These are phyloP conservation scores for Circinella umbellata DNA, from an alignment of 371 early-diverging fungal genomes.

Conservation along the genomic window DNA sequence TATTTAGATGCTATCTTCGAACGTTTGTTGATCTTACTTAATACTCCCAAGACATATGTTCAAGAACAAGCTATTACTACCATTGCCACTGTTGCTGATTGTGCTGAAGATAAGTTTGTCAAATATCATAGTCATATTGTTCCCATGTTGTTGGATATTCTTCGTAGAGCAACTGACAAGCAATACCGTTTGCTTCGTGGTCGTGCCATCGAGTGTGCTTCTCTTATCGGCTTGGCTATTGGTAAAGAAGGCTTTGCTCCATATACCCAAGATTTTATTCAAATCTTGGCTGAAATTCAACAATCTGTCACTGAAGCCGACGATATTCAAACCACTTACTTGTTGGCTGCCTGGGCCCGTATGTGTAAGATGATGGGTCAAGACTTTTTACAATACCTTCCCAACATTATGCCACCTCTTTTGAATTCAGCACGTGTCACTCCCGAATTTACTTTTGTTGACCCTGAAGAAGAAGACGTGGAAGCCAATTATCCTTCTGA, in stretches of 20 bases:
- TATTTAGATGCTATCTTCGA: constrained; percentile 90
- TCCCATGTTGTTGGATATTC: constrained; percentile 88
- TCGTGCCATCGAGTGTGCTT: constrained; percentile 96
- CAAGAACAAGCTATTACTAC: constrained; percentile 98
- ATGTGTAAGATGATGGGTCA: constrained; percentile 92
- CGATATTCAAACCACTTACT: constrained; percentile 90
- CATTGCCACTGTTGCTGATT: constrained; percentile 97
- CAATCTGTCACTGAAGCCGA: constrained; percentile 81
- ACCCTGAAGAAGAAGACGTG: constrained; percentile 82
- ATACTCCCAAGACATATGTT: constrained; percentile 83
- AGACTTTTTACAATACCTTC: constrained; percentile 93
- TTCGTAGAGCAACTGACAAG: constrained; percentile 80
- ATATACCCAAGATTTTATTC: constrained; percentile 78
- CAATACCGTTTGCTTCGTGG: constrained; percentile 91
- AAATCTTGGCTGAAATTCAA: constrained; percentile 83
- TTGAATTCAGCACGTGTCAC: constrained; percentile 82
- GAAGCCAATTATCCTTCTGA: constrained; percentile 87
- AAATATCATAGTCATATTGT: constrained; percentile 93
- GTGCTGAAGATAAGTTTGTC: constrained; percentile 85
- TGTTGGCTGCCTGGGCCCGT: constrained; percentile 95
- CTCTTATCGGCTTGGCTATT: constrained; percentile 90
- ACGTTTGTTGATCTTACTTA: constrained; percentile 81
- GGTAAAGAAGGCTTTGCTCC: constrained; percentile 86
- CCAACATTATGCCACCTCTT: constrained; percentile 94
- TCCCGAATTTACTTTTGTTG: constrained; percentile 92